Percentiles rank a stretch among this genome's conserved stretches.
Conservation (phyloP, 2,329 filamentous ascomycete species). For the Cytospora mali region DNA sequence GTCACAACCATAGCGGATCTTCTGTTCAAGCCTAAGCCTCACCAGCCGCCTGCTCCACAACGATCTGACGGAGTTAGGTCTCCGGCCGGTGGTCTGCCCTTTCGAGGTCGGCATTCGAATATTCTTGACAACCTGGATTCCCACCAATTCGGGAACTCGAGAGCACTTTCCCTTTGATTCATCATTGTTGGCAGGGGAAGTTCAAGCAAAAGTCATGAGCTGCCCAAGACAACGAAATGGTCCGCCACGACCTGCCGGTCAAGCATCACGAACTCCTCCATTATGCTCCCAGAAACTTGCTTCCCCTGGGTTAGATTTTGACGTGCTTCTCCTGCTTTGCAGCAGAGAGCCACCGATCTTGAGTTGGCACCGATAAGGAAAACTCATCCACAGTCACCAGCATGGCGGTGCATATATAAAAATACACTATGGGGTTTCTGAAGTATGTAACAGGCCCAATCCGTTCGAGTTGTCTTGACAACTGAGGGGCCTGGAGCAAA, state of each 20-base stretch:
- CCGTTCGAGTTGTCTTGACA: background rate
- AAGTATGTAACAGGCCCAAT: background rate
- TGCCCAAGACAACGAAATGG: slow-evolving; percentile 14
- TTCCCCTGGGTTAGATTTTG: background rate
- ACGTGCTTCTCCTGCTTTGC: background rate
- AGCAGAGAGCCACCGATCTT: slow-evolving; percentile 7
- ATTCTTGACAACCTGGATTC: background rate
- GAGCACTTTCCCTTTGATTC: background rate
- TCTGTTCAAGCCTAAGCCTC: background rate
- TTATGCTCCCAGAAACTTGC: background rate
- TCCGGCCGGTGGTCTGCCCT: slow-evolving; percentile 14
- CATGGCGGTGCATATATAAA: slow-evolving; percentile 16
- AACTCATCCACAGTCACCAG: background rate
- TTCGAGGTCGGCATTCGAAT: slow-evolving; percentile 8
- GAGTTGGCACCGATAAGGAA: background rate
- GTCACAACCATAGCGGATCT: background rate
- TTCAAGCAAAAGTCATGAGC: slow-evolving; percentile 6
- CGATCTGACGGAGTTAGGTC: slow-evolving; percentile 20
- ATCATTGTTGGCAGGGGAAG: slow-evolving; percentile 6
- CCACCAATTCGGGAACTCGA: background rate
- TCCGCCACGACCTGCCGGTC: slow-evolving; percentile 17
- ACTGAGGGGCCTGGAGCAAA: background rate
- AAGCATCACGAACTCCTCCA: slow-evolving; percentile 2
- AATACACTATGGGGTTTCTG: background rate
- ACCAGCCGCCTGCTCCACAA: slow-evolving; percentile 14